Evolutionary conservation across 2,329 filamentous ascomycete species (phyloP), one percentile per base, ranked within the genome.

Genomic region (Malbranchea zuffiana): DNA sequence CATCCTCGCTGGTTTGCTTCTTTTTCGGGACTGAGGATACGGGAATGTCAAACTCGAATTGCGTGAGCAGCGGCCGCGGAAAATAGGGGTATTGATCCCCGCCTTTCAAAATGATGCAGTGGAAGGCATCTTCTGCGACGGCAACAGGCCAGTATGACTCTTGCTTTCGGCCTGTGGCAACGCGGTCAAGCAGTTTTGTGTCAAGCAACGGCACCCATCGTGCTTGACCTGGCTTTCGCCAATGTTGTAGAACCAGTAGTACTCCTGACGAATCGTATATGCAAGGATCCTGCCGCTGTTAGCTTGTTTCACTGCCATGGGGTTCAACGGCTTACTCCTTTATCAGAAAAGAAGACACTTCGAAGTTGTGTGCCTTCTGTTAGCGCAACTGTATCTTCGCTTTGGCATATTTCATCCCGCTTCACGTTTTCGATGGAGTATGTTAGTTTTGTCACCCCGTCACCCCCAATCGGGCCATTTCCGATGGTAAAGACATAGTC

Each of bases 61-160:
- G 90, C 27, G 80, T 87, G 23, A 98, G 78, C 24, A 95, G 67
- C 2, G 85, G 87, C 6, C 82, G 78, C 7, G 85, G 90, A 63
- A 88, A 96, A 65, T 90, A 95, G 0, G 88, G 87, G 53, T 95
- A 84, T 53, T 80, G 75, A 55, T 98, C 90, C 23, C 82, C 82
- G 44, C 90, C 90, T 63, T 98, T 98, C 54, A 98, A 78, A 50
- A 98, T 96, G 62, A 98, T 95, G 65, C 92, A 98, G 68, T 96
- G 88, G 61, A 98, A 98, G 53, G 82, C 88, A 52, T 82, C 73
- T 50, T 87, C 78, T 2, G 88, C 85, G 1, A 96, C 87, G 1
- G 90, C 90, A 20, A 98, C 84, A 1, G 90, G 90, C 74, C 87
- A 98, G 66, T 98, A 98, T 0, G 71, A 75, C 61, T 98, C 90